phyloP scores from a whole-genome alignment of 148 eudicot species.

The Mesembryanthemum crystallinum region DNA sequence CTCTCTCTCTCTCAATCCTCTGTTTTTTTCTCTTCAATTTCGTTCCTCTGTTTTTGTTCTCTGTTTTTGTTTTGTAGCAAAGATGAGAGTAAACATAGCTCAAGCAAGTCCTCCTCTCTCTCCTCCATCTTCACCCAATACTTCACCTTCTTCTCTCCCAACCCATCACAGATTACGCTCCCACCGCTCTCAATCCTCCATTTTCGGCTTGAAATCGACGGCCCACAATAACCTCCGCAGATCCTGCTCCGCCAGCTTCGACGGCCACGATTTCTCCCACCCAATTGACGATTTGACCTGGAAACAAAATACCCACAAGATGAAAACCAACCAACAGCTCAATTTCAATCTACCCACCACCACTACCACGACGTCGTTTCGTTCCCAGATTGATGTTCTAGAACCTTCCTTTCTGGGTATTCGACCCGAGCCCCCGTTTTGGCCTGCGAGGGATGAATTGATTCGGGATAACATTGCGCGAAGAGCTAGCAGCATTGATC shows the following conservation, averaged over 20 bases:
- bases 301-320: constrained; percentile 10
- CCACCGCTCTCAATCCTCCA: constrained; percentile 4
- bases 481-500: constrained; percentile 49
- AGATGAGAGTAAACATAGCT: constrained; percentile 35
- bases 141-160: constrained; percentile 11
- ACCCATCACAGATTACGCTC: constrained; percentile 5
- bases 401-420: constrained; percentile 60
- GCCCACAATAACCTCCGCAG: background rate
- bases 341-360: background rate
- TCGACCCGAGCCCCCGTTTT: constrained; percentile 49
- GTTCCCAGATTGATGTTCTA: constrained; percentile 31
- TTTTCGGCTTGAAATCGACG: constrained; percentile 17
- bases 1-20: background rate
- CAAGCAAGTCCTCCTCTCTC: constrained; percentile 25
- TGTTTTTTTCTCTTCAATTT: background rate
- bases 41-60: background rate
- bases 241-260: constrained; percentile 27
- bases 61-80: background rate
- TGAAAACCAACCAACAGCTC: background rate
- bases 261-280: constrained; percentile 28
- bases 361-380: constrained; percentile 21
- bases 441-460: constrained; percentile 65
- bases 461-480: constrained; percentile 44
- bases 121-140: constrained; percentile 18
- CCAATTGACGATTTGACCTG: constrained; percentile 5